Evolutionary conservation across 1,284 basidiomycete genomes (phyloP).

Genomic region (Ustilago tritici): DNA sequence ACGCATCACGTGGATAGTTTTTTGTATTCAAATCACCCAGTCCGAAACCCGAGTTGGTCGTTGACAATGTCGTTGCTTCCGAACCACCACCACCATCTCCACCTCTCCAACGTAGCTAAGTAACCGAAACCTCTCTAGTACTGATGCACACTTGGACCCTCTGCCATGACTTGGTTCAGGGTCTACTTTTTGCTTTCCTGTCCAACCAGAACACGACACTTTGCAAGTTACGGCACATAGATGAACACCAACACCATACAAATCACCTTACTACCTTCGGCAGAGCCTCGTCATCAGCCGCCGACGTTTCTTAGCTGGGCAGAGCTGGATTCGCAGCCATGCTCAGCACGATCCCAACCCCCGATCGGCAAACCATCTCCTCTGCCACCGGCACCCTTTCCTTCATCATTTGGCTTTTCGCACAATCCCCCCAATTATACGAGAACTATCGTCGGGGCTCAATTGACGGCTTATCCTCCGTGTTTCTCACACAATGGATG

Average conservation of each 20-base stretch:
- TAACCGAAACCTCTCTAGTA: too few species aligned
- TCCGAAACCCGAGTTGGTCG: too few species aligned
- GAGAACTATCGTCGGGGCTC: slow-evolving; percentile 62
- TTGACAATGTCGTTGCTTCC: too few species aligned
- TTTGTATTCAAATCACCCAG: too few species aligned
- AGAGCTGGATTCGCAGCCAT: slow-evolving; percentile 4
- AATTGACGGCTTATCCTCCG: slow-evolving; percentile 63
- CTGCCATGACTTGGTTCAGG: background rate
- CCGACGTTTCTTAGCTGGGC: too few species aligned
- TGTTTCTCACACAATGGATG: slow-evolving; percentile 69
- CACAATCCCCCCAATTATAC: slow-evolving; percentile 67
- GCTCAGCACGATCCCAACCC: slow-evolving; percentile 15
- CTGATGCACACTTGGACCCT: background rate
- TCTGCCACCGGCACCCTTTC: slow-evolving; percentile 54
- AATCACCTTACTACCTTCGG: background rate
- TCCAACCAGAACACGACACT: slow-evolving; percentile 6
- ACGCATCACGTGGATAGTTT: too few species aligned
- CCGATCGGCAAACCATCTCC: slow-evolving; percentile 53
- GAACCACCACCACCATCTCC: too few species aligned
- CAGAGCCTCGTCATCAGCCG: background rate
- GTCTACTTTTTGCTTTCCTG: background rate
- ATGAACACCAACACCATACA: background rate
- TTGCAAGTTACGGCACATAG: background rate
- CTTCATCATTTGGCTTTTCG: slow-evolving; percentile 67
- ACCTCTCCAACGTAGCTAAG: too few species aligned